Evolutionary conservation across 2,329 filamentous ascomycete genomes (phyloP).

Genomic region (Botrytis porri): DNA sequence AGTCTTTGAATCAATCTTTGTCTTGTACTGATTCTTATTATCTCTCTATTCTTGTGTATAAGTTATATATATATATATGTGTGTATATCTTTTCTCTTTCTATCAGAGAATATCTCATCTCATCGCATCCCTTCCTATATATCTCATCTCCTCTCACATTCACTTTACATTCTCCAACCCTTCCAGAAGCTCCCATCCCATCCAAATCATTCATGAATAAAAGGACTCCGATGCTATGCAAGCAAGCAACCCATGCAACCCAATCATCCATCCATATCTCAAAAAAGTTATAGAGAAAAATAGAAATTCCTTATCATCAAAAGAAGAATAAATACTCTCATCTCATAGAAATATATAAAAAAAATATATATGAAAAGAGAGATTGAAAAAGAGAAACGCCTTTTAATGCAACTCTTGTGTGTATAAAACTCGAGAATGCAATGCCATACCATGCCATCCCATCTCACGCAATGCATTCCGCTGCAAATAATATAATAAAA

Average conservation of each 20-base stretch:
- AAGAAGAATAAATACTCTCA: not conserved
- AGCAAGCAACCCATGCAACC: not conserved
- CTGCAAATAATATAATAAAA: not conserved
- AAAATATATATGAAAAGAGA: too few relatives aligned
- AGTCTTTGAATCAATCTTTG: not conserved
- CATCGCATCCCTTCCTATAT: not conserved
- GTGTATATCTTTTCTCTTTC: not conserved
- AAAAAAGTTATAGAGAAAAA: not conserved
- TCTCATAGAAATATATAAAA: not conserved
- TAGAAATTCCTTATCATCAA: not conserved
- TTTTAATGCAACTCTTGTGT: not conserved
- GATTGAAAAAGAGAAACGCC: not conserved
- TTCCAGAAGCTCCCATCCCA: not conserved
- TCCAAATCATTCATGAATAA: constrained; percentile 1
- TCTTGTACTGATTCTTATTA: not conserved
- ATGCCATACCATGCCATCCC: not conserved
- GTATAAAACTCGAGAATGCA: not conserved
- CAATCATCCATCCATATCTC: not conserved
- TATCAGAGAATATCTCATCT: not conserved
- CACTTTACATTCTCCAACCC: not conserved
- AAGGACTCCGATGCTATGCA: not conserved
- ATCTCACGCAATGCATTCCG: not conserved
- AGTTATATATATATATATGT: not conserved
- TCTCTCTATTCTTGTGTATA: not conserved
- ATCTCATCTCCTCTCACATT: not conserved